A percentile compares a stretch with the other conserved stretches of the same genome.
Conservation (phyloP, 768 basidiomycete genomes). For the Pleurotus pulmonarius region DNA sequence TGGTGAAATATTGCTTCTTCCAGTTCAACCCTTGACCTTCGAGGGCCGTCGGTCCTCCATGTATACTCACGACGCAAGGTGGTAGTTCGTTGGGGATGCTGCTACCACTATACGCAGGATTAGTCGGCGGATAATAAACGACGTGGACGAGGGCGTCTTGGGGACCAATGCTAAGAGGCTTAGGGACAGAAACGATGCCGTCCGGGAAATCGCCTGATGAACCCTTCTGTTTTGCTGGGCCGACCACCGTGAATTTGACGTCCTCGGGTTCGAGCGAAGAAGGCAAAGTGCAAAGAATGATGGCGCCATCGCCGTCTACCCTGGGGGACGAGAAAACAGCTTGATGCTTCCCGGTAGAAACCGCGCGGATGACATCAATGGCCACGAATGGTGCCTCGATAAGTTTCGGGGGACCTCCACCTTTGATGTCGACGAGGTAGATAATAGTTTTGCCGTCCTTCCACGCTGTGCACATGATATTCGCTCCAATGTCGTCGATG, state of each 20-base stretch:
- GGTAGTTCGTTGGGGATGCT: slow-evolving; percentile 52
- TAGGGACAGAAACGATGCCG: slow-evolving; percentile 42
- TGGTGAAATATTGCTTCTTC: slow-evolving; percentile 63
- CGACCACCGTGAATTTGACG: slow-evolving; percentile 13
- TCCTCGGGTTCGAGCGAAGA: slow-evolving; percentile 14
- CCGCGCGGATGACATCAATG: slow-evolving; percentile 30
- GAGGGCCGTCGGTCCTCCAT: slow-evolving; percentile 68
- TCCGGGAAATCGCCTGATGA: slow-evolving; percentile 18
- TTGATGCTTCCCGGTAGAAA: slow-evolving; percentile 24
- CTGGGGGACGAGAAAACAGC: slow-evolving; percentile 43
- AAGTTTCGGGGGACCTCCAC: slow-evolving; percentile 21
- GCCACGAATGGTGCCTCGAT: slow-evolving; percentile 41
- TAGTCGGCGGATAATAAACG: slow-evolving; percentile 64
- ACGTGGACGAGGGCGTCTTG: slow-evolving; percentile 47
- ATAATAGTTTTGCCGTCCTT: slow-evolving; percentile 38
- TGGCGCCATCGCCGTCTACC: slow-evolving; percentile 28
- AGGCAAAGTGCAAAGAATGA: slow-evolving; percentile 33
- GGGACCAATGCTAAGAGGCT: slow-evolving; percentile 41
- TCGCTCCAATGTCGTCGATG: slow-evolving; percentile 30
- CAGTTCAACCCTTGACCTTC: slow-evolving; percentile 45
- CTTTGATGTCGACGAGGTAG: slow-evolving; percentile 33
- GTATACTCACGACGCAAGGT: slow-evolving; percentile 60
- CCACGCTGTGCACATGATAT: slow-evolving; percentile 33
- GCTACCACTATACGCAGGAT: slow-evolving; percentile 52
- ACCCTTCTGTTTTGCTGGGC: not conserved